phyloP scores from a whole-genome alignment of 345 rosid genomes.

The Populus simonii region DNA sequence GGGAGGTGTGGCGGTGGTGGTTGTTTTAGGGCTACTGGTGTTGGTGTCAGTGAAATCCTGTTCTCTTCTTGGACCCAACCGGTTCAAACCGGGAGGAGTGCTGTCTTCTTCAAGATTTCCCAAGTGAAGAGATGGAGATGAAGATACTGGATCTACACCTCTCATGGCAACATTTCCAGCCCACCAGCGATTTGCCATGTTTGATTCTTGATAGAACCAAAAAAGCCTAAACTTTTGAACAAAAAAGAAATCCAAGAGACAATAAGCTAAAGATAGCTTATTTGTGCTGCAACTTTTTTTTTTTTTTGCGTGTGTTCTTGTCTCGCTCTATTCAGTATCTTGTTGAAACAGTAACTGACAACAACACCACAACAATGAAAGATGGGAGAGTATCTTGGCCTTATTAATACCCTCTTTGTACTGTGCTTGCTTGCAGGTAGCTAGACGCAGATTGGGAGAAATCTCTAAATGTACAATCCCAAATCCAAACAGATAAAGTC shows the following conservation, averaged over 20 bases:
- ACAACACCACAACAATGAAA: neutral
- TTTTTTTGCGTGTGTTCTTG: neutral
- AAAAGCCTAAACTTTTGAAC: neutral
- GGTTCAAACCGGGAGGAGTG: slow-evolving; percentile 18
- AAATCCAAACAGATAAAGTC: slow-evolving; percentile 24
- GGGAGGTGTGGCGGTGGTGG: slow-evolving; percentile 27
- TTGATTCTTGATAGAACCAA: slow-evolving; percentile 2
- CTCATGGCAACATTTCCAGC: slow-evolving; percentile 67
- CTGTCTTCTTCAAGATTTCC: slow-evolving; percentile 40
- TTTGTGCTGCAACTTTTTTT: neutral
- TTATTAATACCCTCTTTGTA: neutral
- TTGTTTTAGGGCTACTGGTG: slow-evolving; percentile 35
- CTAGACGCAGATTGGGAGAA: slow-evolving; percentile 8
- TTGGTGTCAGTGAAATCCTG: slow-evolving; percentile 45
- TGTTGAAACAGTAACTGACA: slow-evolving; percentile 4
- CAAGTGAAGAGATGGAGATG: slow-evolving; percentile 48
- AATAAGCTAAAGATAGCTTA: neutral
- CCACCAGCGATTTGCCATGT: slow-evolving; percentile 91
- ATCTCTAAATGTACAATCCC: slow-evolving; percentile 5
- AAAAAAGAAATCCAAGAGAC: neutral
- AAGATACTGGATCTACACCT: slow-evolving; percentile 52
- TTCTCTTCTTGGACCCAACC: slow-evolving; percentile 46
- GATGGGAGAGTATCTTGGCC: neutral
- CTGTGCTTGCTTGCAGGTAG: neutral
- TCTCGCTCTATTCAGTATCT: neutral